Conservation (phyloP, 345 rosid species). For the Salix brachista region DNA sequence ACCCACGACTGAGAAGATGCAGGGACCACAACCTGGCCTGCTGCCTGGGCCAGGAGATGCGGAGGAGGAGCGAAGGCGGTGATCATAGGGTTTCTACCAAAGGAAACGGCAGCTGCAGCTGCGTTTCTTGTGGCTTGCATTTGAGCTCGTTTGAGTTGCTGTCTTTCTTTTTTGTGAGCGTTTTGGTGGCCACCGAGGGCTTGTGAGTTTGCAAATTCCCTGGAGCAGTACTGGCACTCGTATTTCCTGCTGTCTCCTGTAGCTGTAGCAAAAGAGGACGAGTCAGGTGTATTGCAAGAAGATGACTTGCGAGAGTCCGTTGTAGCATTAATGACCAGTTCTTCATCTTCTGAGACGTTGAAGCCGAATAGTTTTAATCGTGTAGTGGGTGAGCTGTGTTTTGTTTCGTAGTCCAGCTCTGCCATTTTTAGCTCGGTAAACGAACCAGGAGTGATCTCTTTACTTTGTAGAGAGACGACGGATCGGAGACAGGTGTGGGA, state of each 20-base stretch:
- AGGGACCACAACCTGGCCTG: slow-evolving; percentile 42
- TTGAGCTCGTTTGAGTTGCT: slow-evolving; percentile 85
- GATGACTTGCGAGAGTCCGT: slow-evolving; percentile 5
- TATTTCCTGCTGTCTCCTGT: slow-evolving; percentile 42
- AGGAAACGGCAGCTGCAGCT: slow-evolving; percentile 36
- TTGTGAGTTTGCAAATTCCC: slow-evolving; percentile 90
- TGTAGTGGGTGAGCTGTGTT: slow-evolving; percentile 26
- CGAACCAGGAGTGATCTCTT: not conserved
- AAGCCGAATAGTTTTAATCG: slow-evolving; percentile 86
- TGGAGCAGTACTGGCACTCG: slow-evolving; percentile 86
- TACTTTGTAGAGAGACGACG: not conserved
- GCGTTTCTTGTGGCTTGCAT: slow-evolving; percentile 63
- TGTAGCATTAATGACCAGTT: not conserved
- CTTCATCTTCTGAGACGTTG: slow-evolving; percentile 63
- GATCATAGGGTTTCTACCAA: slow-evolving; percentile 51
- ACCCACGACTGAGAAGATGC: slow-evolving; percentile 59
- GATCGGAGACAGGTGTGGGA: slow-evolving; percentile 11
- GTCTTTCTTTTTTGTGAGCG: slow-evolving; percentile 95
- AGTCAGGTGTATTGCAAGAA: slow-evolving; percentile 3
- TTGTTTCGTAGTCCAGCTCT: slow-evolving; percentile 45
- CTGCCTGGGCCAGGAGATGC: slow-evolving; percentile 47
- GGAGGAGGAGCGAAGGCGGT: slow-evolving; percentile 51
- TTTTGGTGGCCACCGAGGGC: slow-evolving; percentile 98
- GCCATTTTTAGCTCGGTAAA: slow-evolving; percentile 33
- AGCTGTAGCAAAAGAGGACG: not conserved